Evolutionary conservation across 2,329 filamentous ascomycete genomes (phyloP).

Genomic region (Colletotrichum tanaceti): DNA sequence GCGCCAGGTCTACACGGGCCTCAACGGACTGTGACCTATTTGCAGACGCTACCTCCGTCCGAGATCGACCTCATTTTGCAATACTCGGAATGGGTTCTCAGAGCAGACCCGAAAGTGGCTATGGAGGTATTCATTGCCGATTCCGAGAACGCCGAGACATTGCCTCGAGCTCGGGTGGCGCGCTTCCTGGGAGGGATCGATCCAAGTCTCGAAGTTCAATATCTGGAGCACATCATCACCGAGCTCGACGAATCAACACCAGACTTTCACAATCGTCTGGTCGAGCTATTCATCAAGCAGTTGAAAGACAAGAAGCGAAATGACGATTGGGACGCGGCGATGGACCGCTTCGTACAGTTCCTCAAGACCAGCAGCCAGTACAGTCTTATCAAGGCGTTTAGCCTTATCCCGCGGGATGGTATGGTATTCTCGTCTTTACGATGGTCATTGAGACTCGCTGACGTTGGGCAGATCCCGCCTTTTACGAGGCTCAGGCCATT

Average conservation of each 20-base stretch:
- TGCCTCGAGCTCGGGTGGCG: constrained; percentile 82
- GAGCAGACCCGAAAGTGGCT: constrained; percentile 76
- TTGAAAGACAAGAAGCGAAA: constrained; percentile 57
- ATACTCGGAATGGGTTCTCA: constrained; percentile 89
- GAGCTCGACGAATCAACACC: constrained; percentile 87
- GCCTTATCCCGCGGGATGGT: constrained; percentile 83
- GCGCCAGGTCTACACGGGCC: constrained; percentile 78
- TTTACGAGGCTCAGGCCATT: constrained; percentile 90
- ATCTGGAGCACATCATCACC: constrained; percentile 89
- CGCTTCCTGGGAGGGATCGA: constrained; percentile 79
- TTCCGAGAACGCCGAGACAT: constrained; percentile 87
- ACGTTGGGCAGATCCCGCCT: constrained; percentile 73
- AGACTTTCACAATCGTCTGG: constrained; percentile 86
- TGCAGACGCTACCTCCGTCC: constrained; percentile 89
- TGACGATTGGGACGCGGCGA: constrained; percentile 66
- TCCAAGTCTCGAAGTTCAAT: constrained; percentile 77
- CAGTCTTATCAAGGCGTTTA: constrained; percentile 81
- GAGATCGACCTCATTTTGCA: constrained; percentile 92
- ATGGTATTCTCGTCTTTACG: constrained; percentile 47
- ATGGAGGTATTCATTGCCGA: constrained; percentile 96
- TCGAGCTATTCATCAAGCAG: constrained; percentile 76
- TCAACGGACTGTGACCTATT: constrained; percentile 84
- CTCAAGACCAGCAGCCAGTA: constrained; percentile 82
- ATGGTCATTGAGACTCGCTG: constrained; percentile 34
- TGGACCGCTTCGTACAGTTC: constrained; percentile 78